Base-by-base conservation (phyloP, 2,329 filamentous ascomycete species). In the Leptoxyphium fumago region DNA sequence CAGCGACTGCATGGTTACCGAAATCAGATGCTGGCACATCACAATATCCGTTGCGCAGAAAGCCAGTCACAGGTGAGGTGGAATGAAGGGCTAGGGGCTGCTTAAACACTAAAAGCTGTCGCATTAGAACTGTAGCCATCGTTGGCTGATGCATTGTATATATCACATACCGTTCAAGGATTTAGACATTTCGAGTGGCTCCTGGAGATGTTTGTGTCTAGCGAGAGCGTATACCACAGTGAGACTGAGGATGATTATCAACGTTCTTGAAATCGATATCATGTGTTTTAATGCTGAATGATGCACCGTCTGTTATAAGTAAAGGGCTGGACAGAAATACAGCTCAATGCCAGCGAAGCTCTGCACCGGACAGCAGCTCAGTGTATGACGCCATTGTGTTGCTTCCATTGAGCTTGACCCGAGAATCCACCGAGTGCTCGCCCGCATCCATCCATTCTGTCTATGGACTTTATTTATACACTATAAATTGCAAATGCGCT, bases 31-130 rank as follows among this genome's bases (percentile, higher is more conserved):
- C 57, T 3, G 71, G 73, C 4, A 72, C 68, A 47, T 72, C 64
- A 61, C 77, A 80, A 60, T 77, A 79, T 15, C 76, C 77, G 46
- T 74, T 75, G 40, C 75, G 71, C 50, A 74, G 70, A 64, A 71
- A 79, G 43, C 77, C 77, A 1, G 76, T 79, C 55, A 74, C 65
- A 8, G 76, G 77, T 40, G 68, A 65, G 44, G 71, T 72, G 30
- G 70, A 74, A 63, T 78, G 75, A 29, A 73, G 62, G 21, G 69
- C 60, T 11, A 80, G 68, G n/a, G 74, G 75, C 45, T 74, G 69
- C 39, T 71, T 70, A 61, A 77, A 70, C 36, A 78, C 74, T 74
- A 52, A 29, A 18, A 17, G 29, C 15, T 29, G 39, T 38, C 29
- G 36, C 29, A 43, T 48, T 38, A n/a, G 14, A 28, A 29, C n/a